These are phyloP conservation scores for Eucalyptus melliodora DNA, from an alignment of 345 rosid species.

Conservation along the genomic window DNA sequence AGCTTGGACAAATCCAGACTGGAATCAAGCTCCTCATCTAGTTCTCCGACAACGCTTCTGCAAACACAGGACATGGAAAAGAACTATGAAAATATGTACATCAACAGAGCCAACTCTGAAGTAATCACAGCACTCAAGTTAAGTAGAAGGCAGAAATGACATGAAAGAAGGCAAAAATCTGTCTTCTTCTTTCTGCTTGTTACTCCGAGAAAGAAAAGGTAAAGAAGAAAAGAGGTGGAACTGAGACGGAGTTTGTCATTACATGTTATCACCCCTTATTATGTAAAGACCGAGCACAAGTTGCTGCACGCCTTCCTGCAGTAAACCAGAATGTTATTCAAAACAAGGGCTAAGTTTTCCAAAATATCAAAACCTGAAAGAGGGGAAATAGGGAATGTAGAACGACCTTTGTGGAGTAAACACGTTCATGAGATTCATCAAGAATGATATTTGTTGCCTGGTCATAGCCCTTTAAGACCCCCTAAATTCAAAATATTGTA, in stretches of 20 bases:
- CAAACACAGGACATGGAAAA: background rate
- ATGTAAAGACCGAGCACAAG: slow-evolving; percentile 89
- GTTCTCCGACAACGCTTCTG: slow-evolving; percentile 94
- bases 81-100: background rate
- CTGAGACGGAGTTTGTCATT: background rate
- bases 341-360: background rate
- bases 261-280: slow-evolving; percentile 99
- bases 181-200: background rate
- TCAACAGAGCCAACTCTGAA: background rate
- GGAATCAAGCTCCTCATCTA: slow-evolving; percentile 87
- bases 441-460: slow-evolving; percentile 96
- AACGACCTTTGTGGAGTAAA: slow-evolving; percentile 84
- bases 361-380: background rate
- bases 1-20: slow-evolving; percentile 65
- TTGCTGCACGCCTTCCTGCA: slow-evolving; percentile 96
- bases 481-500: slow-evolving; percentile 15
- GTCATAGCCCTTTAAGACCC: slow-evolving; percentile 82
- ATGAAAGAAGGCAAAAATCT: background rate
- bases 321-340: background rate
- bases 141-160: background rate
- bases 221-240: background rate
- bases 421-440: slow-evolving; percentile 98
- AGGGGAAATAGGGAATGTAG: background rate
- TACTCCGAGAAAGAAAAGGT: background rate
- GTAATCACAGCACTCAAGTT: background rate